A percentile compares a stretch with the other conserved stretches of the same genome.
These are phyloP conservation scores for Cordyceps pruinosa DNA, from an alignment of 2,329 filamentous ascomycete genomes.

Conservation along the genomic window DNA sequence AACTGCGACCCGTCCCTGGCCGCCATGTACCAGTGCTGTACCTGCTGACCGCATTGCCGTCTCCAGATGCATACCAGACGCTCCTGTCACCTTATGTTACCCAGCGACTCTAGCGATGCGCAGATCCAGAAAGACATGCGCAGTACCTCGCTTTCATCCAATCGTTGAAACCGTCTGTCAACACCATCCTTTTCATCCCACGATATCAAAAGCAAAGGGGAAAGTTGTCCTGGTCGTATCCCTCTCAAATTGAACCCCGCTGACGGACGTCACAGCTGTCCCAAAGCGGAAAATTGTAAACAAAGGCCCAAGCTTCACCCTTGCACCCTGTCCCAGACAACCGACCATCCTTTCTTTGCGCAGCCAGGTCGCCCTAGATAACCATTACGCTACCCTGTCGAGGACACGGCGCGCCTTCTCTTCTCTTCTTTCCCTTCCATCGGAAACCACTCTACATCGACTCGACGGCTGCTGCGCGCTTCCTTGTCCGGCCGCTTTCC, in stretches of 20 bases:
- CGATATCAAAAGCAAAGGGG: slow-evolving; percentile 18
- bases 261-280: slow-evolving; percentile 25
- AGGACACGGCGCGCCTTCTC: not conserved
- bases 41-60: not conserved
- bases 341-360: slow-evolving; percentile 16
- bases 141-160: not conserved
- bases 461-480: slow-evolving; percentile 9
- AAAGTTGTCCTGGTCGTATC: slow-evolving; percentile 13
- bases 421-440: slow-evolving; percentile 5
- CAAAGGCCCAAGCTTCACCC: slow-evolving; percentile 30
- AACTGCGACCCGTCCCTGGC: not conserved
- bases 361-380: slow-evolving; percentile 13
- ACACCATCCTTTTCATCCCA: slow-evolving; percentile 12
- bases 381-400: slow-evolving; percentile 12
- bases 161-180: not conserved
- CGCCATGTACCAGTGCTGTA: too few species aligned
- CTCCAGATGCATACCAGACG: slow-evolving; percentile 6
- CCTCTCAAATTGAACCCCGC: slow-evolving; percentile 14
- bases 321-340: slow-evolving; percentile 30
- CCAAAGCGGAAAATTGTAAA: slow-evolving; percentile 35
- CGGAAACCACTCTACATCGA: not conserved
- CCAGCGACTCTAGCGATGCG: not conserved
- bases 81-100: not conserved
- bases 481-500: slow-evolving; percentile 1
- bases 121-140: not conserved